Conservation (phyloP, 805 yeast genomes). For the Schwanniomyces polymorphus region DNA sequence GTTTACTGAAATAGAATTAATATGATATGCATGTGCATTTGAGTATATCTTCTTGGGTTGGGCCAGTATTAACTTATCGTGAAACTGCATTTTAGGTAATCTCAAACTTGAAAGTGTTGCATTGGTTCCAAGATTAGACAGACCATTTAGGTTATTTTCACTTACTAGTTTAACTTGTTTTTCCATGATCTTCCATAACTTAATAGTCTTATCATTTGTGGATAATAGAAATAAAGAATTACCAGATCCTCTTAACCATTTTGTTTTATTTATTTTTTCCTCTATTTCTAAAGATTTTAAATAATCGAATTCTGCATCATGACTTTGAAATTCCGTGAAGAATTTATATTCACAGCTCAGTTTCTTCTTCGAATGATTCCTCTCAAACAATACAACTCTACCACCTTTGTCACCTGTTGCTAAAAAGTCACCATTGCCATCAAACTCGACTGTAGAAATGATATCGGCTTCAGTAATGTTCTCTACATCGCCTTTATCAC, state of each 20-base stretch:
- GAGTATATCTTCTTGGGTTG: slow-evolving; percentile 89
- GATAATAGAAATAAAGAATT: slow-evolving; percentile 87
- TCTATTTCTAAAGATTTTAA: slow-evolving; percentile 94
- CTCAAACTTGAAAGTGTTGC: slow-evolving; percentile 48
- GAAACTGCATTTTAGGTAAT: slow-evolving; percentile 87
- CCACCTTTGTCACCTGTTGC: slow-evolving; percentile 99
- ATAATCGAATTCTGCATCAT: slow-evolving; percentile 98
- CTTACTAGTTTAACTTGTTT: slow-evolving; percentile 88
- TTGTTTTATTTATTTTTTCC: slow-evolving; percentile 95
- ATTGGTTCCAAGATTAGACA: slow-evolving; percentile 18
- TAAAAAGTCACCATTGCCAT: slow-evolving; percentile 87
- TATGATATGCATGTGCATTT: slow-evolving; percentile 98
- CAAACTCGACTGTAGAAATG: slow-evolving; percentile 95
- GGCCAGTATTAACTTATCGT: slow-evolving; percentile 93
- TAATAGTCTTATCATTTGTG: slow-evolving; percentile 97
- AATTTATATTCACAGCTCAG: slow-evolving; percentile 83
- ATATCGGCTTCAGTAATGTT: slow-evolving; percentile 96
- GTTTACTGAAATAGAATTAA: slow-evolving; percentile 91
- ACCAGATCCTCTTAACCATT: slow-evolving; percentile 89
- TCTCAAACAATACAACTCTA: slow-evolving; percentile 91
- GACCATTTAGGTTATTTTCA: slow-evolving; percentile 72
- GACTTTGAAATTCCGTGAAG: slow-evolving; percentile 95
- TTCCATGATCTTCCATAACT: slow-evolving; percentile 94
- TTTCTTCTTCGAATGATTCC: slow-evolving; percentile 71
- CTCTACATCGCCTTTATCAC: slow-evolving; percentile 97